These are phyloP conservation scores for Ambrosia trifida DNA, from an alignment of 129 eudicot species.

Conservation along the genomic window DNA sequence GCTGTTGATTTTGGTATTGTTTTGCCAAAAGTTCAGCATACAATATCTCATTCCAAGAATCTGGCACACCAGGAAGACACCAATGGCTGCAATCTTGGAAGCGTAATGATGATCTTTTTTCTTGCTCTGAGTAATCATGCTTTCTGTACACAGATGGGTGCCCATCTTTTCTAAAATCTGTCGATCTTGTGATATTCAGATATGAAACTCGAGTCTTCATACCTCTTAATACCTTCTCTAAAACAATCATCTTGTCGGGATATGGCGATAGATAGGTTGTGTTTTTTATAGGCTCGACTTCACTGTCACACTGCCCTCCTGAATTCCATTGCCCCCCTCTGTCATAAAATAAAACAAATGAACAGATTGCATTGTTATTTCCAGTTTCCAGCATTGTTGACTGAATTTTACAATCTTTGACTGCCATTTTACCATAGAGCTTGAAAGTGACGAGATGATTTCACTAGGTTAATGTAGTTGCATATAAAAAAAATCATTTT, in stretches of 20 bases:
- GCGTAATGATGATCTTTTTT: constrained; percentile 41
- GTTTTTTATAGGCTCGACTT: constrained; percentile 77
- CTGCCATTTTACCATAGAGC: neutral
- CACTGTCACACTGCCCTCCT: constrained; percentile 83
- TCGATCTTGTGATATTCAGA: constrained; percentile 72
- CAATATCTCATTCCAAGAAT: constrained; percentile 85
- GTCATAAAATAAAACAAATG: neutral
- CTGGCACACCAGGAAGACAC: constrained; percentile 99
- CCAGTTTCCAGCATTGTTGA: constrained; percentile 2
- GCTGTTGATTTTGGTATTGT: constrained; percentile 36
- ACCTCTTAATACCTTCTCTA: constrained; percentile 63
- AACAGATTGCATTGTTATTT: neutral
- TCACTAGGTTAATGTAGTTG: neutral
- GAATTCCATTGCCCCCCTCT: constrained; percentile 99
- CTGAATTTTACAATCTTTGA: neutral
- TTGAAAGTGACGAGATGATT: constrained; percentile 4
- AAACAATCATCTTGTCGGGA: constrained; percentile 72
- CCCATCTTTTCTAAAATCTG: constrained; percentile 87
- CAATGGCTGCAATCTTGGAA: constrained; percentile 97
- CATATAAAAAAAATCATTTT: neutral
- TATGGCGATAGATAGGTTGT: constrained; percentile 64
- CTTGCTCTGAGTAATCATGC: constrained; percentile 45
- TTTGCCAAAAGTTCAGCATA: constrained; percentile 70
- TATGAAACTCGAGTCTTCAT: constrained; percentile 70
- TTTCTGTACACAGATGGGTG: constrained; percentile 87